Evolutionary conservation across 2,329 filamentous ascomycete genomes (phyloP).

Genomic region (Exophiala dermatitidis): DNA sequence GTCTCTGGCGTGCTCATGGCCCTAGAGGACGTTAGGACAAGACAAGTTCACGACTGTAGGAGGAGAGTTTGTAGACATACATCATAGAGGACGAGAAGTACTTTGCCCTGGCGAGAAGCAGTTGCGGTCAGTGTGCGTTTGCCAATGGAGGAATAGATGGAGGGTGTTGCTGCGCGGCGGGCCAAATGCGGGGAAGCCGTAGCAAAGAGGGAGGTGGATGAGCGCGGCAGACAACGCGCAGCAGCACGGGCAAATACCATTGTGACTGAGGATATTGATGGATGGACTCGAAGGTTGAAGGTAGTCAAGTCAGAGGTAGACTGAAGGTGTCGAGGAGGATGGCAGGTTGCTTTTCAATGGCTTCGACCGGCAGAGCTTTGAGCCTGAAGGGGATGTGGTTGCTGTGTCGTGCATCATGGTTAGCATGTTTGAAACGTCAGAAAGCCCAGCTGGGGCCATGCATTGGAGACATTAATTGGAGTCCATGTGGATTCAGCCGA

Average conservation of each 20-base stretch:
- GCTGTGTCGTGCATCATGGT: conserved; percentile 1
- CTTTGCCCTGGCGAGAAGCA: conserved; percentile 77
- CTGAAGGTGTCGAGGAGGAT: background rate
- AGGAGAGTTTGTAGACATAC: conserved; percentile 44
- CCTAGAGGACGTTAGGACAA: conserved; percentile 37
- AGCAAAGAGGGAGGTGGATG: conserved; percentile 36
- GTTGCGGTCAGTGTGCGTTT: conserved; percentile 56
- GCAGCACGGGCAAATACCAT: conserved; percentile 60
- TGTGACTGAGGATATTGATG: conserved; percentile 32
- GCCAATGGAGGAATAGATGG: conserved; percentile 18
- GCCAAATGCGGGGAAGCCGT: conserved; percentile 36
- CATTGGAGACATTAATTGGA: background rate
- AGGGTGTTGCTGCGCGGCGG: conserved; percentile 36
- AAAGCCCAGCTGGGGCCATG: background rate
- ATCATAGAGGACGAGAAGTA: conserved; percentile 90
- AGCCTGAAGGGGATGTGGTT: conserved; percentile 14
- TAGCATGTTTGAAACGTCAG: conserved; percentile 2
- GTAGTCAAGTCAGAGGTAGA: background rate
- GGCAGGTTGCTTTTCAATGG: conserved; percentile 10
- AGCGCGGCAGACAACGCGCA: conserved; percentile 49
- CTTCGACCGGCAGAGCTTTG: conserved; percentile 22
- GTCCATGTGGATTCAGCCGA: background rate
- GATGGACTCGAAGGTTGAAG: conserved; percentile 6
- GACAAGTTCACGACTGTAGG: background rate
- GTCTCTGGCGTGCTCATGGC: conserved; percentile 77